These are phyloP conservation scores for Lepidium aucheri DNA, from an alignment of 345 rosid genomes.

Conservation along the genomic window DNA sequence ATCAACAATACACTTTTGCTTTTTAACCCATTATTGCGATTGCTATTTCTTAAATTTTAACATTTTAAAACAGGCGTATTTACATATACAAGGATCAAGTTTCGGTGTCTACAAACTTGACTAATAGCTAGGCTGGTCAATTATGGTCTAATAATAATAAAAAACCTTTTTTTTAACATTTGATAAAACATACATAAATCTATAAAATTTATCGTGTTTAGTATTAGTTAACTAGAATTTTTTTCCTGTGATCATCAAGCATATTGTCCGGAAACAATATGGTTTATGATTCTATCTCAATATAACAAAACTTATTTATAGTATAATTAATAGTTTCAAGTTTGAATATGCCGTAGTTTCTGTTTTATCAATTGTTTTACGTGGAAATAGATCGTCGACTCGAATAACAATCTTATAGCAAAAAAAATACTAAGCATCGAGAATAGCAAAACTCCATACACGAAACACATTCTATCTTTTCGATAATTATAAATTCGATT, in stretches of 20 bases:
- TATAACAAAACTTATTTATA: not conserved
- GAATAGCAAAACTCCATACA: no score
- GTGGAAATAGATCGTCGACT: not conserved
- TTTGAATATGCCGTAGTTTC: not conserved
- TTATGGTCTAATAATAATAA: no score
- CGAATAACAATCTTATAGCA: no score
- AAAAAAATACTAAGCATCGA: no score
- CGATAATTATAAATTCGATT: no score
- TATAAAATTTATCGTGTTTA: not conserved
- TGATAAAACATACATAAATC: not conserved
- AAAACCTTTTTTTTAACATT: no score
- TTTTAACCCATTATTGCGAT: conserved; percentile 1
- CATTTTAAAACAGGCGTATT: no score
- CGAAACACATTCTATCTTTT: no score
- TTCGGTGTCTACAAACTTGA: no score
- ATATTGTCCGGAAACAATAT: not conserved
- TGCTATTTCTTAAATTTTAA: not conserved
- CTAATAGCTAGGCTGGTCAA: no score
- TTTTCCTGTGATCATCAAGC: not conserved
- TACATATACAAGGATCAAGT: no score
- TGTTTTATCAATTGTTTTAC: not conserved
- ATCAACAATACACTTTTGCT: conserved; percentile 6
- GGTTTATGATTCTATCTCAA: not conserved
- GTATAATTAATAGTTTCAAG: not conserved
- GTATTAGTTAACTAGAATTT: not conserved